Base-by-base conservation (phyloP, 1,284 basidiomycete species). In the Leccinum pachyderme region DNA sequence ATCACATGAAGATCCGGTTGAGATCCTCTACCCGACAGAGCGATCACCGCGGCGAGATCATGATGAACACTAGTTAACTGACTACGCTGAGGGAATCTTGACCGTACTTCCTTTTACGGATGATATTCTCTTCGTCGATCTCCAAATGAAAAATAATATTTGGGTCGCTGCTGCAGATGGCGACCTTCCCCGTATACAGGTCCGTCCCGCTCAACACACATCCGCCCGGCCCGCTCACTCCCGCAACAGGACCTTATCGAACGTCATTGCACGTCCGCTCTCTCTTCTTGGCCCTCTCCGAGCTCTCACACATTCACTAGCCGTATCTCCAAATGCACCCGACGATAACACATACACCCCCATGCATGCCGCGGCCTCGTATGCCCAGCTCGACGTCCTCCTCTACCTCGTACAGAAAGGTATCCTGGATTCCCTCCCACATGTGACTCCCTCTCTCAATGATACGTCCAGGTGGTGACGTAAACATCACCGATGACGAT, bases 291-390 rank as follows among this genome's bases (percentile, higher is more conserved):
- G 3, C 1, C 41, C 9, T 49, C 58, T 50, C 46, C 49, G 15
- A n/a, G 7, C 18, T 49, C 70, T 72, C 61, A 72, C 60, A 65
- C 49, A 56, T 58, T 62, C 63, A 57, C 59, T 68, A 87, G 92
- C 84, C 27, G 66, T 87, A 39, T 86, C 86, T 11, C 86, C 93
- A 13, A 94, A 95, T 66, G 78, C 75, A 8, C 83, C 85, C 22
- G 93, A 96, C 68, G 69, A 75, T 7, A 83, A 87, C 73, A 88
- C 90, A 22, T 96, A 96, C 72, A 94, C 94, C 0, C 92, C 94
- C 11, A 90, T 97, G 85, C 94, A 97, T 73, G 95, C 94, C n/a
- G 93, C 94, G 7, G 93, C 93, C 0, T 96, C 93, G 1, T 97
- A 95, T 70, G 90, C 84, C 9, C 93, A 94, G 51, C 66, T 89